Percentiles rank a stretch among this genome's conserved stretches.
Conservation (phyloP, 352 stramenopile species). For the Phytophthora constricta region DNA sequence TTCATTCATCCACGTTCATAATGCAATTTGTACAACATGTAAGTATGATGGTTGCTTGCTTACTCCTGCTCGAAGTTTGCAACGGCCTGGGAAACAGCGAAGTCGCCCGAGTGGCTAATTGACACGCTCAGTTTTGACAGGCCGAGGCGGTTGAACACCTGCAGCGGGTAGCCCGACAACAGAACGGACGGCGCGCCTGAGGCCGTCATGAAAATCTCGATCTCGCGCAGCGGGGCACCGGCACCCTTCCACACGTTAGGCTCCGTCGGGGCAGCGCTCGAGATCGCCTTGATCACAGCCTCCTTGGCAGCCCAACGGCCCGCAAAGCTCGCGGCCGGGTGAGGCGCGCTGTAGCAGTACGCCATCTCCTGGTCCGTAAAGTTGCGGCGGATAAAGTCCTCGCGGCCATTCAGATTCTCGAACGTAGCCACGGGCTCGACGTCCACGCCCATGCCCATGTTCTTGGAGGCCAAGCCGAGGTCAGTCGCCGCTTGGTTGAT, state of each 20-base stretch:
- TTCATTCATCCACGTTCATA: conserved; percentile 10
- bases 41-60: neutral
- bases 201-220: conserved; percentile 85
- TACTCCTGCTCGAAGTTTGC: conserved; percentile 62
- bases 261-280: conserved; percentile 66
- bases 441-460: conserved; percentile 80
- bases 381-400: conserved; percentile 88
- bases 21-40: conserved; percentile 16
- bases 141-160: conserved; percentile 82
- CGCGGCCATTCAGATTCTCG: conserved; percentile 73
- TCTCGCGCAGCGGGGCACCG: conserved; percentile 79
- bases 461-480: conserved; percentile 56
- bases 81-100: conserved; percentile 85
- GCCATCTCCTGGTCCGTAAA: conserved; percentile 89
- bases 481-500: conserved; percentile 60
- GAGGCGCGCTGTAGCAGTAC: conserved; percentile 83
- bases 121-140: conserved; percentile 83
- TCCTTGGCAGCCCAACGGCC: conserved; percentile 91
- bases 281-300: conserved; percentile 92
- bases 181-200: conserved; percentile 80
- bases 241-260: conserved; percentile 79
- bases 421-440: conserved; percentile 88
- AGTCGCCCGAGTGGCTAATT: conserved; percentile 91
- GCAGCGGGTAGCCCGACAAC: conserved; percentile 75
- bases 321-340: conserved; percentile 87